Percentiles rank a stretch among this genome's conserved stretches.
Evolutionary conservation across 257 asterid genomes (phyloP).

Genomic region (Catharanthus roseus): DNA sequence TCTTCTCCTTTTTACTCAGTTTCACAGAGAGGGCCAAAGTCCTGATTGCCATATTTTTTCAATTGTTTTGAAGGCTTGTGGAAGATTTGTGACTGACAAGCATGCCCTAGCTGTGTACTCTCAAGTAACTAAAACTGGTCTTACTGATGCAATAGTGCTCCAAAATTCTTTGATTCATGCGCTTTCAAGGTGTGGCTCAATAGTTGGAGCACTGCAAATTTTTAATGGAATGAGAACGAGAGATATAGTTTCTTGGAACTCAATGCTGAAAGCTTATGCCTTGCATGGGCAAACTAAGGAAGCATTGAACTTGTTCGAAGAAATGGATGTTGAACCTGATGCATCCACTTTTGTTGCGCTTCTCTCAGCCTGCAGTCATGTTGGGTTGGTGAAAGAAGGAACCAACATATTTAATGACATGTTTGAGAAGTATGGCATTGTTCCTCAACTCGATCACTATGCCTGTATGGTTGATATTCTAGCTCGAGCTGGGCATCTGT

Average conservation of each 20-base stretch:
- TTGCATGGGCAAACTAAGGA: conserved; percentile 61
- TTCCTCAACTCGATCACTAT: conserved; percentile 80
- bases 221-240: conserved; percentile 44
- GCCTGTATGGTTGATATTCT: conserved; percentile 74
- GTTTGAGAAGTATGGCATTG: conserved; percentile 45
- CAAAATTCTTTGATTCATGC: conserved; percentile 72
- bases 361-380: conserved; percentile 78
- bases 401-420: conserved; percentile 42
- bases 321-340: conserved; percentile 58
- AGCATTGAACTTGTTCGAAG: conserved; percentile 43
- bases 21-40: conserved; percentile 35
- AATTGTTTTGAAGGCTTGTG: conserved; percentile 64
- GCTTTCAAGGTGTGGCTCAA: conserved; percentile 69
- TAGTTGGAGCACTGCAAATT: conserved; percentile 43
- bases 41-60: conserved; percentile 61
- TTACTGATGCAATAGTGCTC: conserved; percentile 36
- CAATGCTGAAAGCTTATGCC: conserved; percentile 79
- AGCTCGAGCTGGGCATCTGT: conserved; percentile 64
- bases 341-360: conserved; percentile 66
- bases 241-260: conserved; percentile 73
- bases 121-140: conserved; percentile 52
- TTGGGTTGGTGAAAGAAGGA: conserved; percentile 79
- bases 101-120: conserved; percentile 53
- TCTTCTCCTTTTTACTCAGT: conserved; percentile 47
- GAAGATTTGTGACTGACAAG: conserved; percentile 55